phyloP scores from a whole-genome alignment of 352 stramenopile genomes.

The Phytophthora macrochlamydospora region DNA sequence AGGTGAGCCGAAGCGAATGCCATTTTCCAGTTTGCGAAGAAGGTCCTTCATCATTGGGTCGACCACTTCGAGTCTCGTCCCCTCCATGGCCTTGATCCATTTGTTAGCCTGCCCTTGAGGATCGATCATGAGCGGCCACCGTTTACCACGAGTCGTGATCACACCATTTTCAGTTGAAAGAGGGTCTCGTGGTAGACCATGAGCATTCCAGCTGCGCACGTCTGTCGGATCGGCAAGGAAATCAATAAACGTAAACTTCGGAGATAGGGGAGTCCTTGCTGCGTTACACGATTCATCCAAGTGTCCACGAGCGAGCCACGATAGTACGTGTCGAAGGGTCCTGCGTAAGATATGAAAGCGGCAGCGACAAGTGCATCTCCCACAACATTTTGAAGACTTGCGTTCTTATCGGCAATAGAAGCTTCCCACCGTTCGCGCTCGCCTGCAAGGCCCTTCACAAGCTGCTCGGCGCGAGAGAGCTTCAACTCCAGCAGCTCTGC shows the following conservation, averaged over 20 bases:
- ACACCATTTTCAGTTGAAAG: slow-evolving; percentile 97
- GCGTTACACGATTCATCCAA: slow-evolving; percentile 90
- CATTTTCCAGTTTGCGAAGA: slow-evolving; percentile 93
- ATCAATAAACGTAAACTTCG: slow-evolving; percentile 91
- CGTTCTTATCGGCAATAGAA: slow-evolving; percentile 91
- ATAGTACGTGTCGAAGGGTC: slow-evolving; percentile 95
- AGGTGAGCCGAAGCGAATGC: slow-evolving; percentile 93
- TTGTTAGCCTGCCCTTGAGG: slow-evolving; percentile 96
- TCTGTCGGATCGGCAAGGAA: slow-evolving; percentile 94
- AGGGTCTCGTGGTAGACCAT: slow-evolving; percentile 92
- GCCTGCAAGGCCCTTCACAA: slow-evolving; percentile 93
- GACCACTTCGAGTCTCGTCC: slow-evolving; percentile 86
- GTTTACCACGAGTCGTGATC: slow-evolving; percentile 92
- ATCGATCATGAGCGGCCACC: slow-evolving; percentile 98
- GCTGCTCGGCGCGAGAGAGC: slow-evolving; percentile 92
- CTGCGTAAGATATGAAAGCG: slow-evolving; percentile 95
- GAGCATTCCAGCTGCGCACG: slow-evolving; percentile 95
- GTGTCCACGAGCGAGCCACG: slow-evolving; percentile 80
- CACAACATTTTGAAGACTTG: slow-evolving; percentile 87
- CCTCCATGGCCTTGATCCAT: slow-evolving; percentile 96
- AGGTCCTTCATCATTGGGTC: slow-evolving; percentile 96
- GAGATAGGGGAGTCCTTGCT: slow-evolving; percentile 86
- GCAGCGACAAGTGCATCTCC: slow-evolving; percentile 93
- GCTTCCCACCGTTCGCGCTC: slow-evolving; percentile 95
- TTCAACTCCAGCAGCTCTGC: slow-evolving; percentile 93